A percentile compares a stretch with the other conserved stretches of the same genome.
phyloP scores from a whole-genome alignment of 352 stramenopile genomes.

The Hyaloperonospora arabidopsidis region DNA sequence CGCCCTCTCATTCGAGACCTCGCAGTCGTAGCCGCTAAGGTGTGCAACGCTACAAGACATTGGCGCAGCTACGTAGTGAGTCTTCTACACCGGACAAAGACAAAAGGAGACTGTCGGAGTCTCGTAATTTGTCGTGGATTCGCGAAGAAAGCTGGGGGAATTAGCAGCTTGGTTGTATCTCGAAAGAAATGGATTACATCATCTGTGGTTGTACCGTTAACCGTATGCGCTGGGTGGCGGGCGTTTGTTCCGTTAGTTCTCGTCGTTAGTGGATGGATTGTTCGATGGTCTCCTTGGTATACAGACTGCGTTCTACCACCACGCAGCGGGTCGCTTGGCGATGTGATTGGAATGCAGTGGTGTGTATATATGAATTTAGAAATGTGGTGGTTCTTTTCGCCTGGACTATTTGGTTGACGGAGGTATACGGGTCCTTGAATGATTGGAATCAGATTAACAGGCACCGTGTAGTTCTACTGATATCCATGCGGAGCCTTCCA shows the following conservation, averaged over 20 bases:
- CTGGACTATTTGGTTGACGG: background rate
- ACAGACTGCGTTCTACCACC: conserved; percentile 6
- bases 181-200: conserved; percentile 23
- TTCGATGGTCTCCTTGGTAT: conserved; percentile 11
- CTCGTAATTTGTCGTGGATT: conserved; percentile 11
- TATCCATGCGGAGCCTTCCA: background rate
- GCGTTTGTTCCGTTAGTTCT: conserved; percentile 18
- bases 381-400: background rate
- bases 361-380: conserved; percentile 11
- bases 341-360: conserved; percentile 1
- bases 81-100: conserved; percentile 3
- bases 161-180: conserved; percentile 18
- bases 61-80: conserved; percentile 1
- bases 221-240: conserved; percentile 8
- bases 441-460: background rate
- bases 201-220: conserved; percentile 15
- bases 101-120: conserved; percentile 8
- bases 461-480: background rate
- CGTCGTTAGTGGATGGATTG: conserved; percentile 17
- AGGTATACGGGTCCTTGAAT: background rate
- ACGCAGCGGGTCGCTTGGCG: conserved; percentile 11
- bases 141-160: conserved; percentile 13
- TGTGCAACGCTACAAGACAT: conserved; percentile 1
- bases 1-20: conserved; percentile 18
- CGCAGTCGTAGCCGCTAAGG: conserved; percentile 27